These are phyloP conservation scores for Letharia lupina DNA, from an alignment of 495 filamentous ascomycete genomes.

Conservation along the genomic window DNA sequence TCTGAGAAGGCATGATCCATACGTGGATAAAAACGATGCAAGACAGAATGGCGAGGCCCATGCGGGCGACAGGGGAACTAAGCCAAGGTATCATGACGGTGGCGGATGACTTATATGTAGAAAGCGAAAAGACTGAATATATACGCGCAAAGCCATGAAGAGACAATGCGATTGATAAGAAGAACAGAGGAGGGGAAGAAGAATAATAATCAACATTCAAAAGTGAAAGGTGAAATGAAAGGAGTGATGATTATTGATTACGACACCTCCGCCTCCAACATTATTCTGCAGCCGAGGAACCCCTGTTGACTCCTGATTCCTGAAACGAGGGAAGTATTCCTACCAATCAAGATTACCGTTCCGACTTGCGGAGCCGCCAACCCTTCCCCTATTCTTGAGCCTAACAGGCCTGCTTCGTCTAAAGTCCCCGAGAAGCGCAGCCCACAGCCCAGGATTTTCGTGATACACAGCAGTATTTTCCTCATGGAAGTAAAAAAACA, in stretches of 20 bases:
- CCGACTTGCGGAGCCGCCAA: not conserved
- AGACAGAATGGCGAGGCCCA: not conserved
- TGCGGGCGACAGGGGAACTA: not conserved
- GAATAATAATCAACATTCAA: not conserved
- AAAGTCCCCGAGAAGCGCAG: not conserved
- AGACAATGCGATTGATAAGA: not conserved
- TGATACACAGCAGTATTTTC: too few relatives aligned
- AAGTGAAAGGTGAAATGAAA: too few relatives aligned
- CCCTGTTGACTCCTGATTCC: not conserved
- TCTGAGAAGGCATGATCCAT: not conserved
- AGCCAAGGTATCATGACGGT: conserved; percentile 1
- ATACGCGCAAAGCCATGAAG: not conserved
- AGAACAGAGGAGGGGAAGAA: not conserved
- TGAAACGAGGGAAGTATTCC: not conserved
- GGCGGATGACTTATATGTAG: not conserved
- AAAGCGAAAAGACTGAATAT: not conserved
- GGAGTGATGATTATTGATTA: not conserved
- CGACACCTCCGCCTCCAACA: not conserved
- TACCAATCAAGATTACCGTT: not conserved
- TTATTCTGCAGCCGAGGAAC: not conserved
- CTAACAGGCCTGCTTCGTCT: not conserved
- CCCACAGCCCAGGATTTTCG: not conserved
- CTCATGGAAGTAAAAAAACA: too few relatives aligned
- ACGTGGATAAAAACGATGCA: not conserved
- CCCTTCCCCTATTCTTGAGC: not conserved